Evolutionary conservation across 768 basidiomycete species (phyloP).

Genomic region (Tylopilus plumbeoviolaceoides): DNA sequence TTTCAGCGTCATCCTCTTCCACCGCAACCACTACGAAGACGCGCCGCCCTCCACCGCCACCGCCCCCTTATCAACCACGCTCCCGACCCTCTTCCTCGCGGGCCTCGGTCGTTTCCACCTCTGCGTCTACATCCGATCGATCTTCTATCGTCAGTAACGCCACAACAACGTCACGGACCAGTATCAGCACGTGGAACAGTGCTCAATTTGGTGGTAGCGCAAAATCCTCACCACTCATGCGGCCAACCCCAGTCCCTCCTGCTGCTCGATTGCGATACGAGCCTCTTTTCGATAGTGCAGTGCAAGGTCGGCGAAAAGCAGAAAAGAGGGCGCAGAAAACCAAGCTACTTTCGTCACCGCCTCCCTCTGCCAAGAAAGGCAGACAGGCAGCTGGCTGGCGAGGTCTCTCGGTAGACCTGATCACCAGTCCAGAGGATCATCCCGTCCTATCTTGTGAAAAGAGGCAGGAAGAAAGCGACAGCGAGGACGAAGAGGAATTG

Average conservation of each 20-base stretch:
- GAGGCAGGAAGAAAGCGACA: conserved; percentile 9
- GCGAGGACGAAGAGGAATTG: conserved; percentile 28
- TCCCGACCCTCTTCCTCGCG: conserved; percentile 34
- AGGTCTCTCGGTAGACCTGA: conserved; percentile 64
- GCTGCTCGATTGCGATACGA: conserved; percentile 66
- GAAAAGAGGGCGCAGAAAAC: conserved; percentile 26
- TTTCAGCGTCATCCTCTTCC: conserved; percentile 36
- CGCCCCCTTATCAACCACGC: conserved; percentile 29
- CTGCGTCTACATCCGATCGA: conserved; percentile 52
- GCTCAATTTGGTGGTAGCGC: conserved; percentile 16
- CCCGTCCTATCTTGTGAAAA: conserved; percentile 10
- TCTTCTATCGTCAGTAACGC: conserved; percentile 55
- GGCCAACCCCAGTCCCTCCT: conserved; percentile 66
- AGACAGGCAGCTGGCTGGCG: conserved; percentile 72
- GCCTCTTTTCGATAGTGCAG: conserved; percentile 57
- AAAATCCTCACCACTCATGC: conserved; percentile 34
- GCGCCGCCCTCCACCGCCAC: conserved; percentile 38
- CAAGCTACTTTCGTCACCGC: conserved; percentile 31
- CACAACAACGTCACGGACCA: conserved; percentile 39
- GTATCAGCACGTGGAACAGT: conserved; percentile 31
- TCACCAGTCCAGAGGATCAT: conserved; percentile 42
- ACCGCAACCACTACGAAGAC: conserved; percentile 34
- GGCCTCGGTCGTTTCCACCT: conserved; percentile 33
- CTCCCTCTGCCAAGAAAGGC: conserved; percentile 38
- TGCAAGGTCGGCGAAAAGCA: conserved; percentile 45